Evolutionary conservation across 257 asterid species (phyloP), one percentile per base, ranked within the genome.

Genomic region (Coffea canephora): DNA sequence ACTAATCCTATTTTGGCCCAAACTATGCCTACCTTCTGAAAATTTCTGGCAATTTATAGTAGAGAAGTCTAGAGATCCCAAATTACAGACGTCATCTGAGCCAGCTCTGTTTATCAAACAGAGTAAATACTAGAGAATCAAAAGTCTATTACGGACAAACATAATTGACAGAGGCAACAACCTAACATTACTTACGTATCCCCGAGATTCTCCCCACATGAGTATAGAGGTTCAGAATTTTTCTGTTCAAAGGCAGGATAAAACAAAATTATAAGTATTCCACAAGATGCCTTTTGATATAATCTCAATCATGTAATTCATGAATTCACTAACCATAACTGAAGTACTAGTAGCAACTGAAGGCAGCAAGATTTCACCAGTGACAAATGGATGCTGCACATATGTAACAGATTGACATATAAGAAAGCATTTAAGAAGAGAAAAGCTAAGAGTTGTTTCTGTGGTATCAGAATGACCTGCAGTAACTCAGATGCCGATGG

Each of bases 371-470:
- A 54, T 41, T 77, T 78, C 74, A 27, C 85, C 87, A 71, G 83
- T 84, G 55, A 84, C 87, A 78, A 84, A 84, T 11, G 85, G 83
- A 74, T 84, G 87, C 87, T 84, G 83, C 83, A 78, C 45, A 27
- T 23, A 81, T 67, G 41, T 59, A 71, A 36, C 15, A 64, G 57
- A 11, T 8, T 25, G 43, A 49, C 9, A 7, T 36, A 43, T 31
- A 61, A 76, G 5, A 55, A 61, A n/a, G 15, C 27, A 14, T 80
- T 18, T 55, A 10, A 43, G 15, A 50, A 55, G 50, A 54, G 6
- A 46, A 55, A 74, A 65, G 21, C 65, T 14, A 27, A 74, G 19
- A 61, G 23, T 41, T 52, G 39, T 12, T 27, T 69, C 18, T 10
- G 18, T 48, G 54, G 19, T 25, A 71, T 25, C 73, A 68, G 59